Percentiles rank a stretch among this genome's conserved stretches.
These are phyloP conservation scores for Tetracladium setigerum DNA, from an alignment of 495 filamentous ascomycete genomes.

Conservation along the genomic window DNA sequence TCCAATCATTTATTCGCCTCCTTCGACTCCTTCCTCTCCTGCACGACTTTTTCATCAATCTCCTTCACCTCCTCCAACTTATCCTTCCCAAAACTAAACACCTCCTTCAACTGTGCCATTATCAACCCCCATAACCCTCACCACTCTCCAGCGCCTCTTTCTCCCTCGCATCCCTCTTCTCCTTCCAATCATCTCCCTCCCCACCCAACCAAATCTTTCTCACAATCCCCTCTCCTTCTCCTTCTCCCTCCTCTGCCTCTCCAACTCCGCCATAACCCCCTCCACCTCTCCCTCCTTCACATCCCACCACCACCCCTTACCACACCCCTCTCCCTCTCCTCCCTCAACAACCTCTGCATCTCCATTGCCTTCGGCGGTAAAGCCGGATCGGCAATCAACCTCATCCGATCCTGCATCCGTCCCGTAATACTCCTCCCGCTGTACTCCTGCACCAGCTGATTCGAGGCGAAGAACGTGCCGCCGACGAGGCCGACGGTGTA, in stretches of 20 bases:
- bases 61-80: slow-evolving; percentile 18
- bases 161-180: slow-evolving; percentile 61
- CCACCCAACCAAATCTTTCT: slow-evolving; percentile 58
- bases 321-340: slow-evolving; percentile 29
- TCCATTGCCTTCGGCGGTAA: slow-evolving; percentile 51
- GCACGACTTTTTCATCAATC: slow-evolving; percentile 23
- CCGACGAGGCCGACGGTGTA: slow-evolving; percentile 42
- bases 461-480: slow-evolving; percentile 45
- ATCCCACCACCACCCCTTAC: slow-evolving; percentile 16
- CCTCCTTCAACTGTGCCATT: slow-evolving; percentile 76
- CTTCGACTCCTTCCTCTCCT: slow-evolving; percentile 21
- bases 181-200: slow-evolving; percentile 62
- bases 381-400: slow-evolving; percentile 20
- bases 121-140: slow-evolving; percentile 79
- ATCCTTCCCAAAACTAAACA: slow-evolving; percentile 51
- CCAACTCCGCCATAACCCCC: slow-evolving; percentile 19
- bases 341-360: slow-evolving; percentile 36
- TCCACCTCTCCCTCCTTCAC: slow-evolving; percentile 26
- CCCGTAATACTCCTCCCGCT: slow-evolving; percentile 49
- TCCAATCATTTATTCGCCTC: slow-evolving; percentile 6
- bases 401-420: slow-evolving; percentile 30
- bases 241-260: slow-evolving; percentile 15
- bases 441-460: slow-evolving; percentile 53
- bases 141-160: slow-evolving; percentile 67
- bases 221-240: slow-evolving; percentile 34